phyloP scores from a whole-genome alignment of 805 yeast species.

The Wickerhamiella lipophila region DNA sequence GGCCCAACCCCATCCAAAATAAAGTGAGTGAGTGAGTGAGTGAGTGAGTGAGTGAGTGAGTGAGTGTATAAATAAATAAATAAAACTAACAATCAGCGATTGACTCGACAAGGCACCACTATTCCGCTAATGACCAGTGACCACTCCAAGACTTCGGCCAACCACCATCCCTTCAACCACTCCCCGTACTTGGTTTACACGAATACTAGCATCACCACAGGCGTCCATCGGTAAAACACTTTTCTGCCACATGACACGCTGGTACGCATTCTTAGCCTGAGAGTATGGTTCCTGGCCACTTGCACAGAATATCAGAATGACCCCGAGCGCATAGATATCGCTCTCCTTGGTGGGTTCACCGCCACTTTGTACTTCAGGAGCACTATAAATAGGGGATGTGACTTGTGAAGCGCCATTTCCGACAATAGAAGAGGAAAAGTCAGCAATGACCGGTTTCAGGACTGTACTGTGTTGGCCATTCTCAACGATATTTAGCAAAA shows the following conservation, averaged over 20 bases:
- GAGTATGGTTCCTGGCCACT: constrained; percentile 37
- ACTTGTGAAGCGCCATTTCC: constrained; percentile 26
- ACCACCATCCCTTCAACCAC: not conserved
- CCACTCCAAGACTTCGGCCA: not conserved
- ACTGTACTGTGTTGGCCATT: not conserved
- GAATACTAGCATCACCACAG: constrained; percentile 19
- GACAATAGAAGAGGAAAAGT: constrained; percentile 30
- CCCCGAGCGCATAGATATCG: constrained; percentile 38
- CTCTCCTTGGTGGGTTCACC: constrained; percentile 28
- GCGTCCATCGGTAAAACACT: constrained; percentile 24
- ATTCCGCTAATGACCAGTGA: not conserved
- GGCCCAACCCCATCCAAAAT: too few species aligned
- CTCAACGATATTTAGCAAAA: constrained; percentile 25
- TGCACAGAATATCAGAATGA: constrained; percentile 35
- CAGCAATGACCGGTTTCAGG: constrained; percentile 32
- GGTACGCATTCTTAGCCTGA: constrained; percentile 25
- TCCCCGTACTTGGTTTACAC: constrained; percentile 9
- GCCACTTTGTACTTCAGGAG: constrained; percentile 34
- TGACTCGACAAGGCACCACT: not conserved
- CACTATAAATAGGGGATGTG: constrained; percentile 33
- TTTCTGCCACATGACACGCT: constrained; percentile 25
- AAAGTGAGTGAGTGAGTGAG: too few species aligned
- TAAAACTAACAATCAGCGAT: not conserved
- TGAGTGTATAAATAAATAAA: not conserved
- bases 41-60: too few species aligned